Evolutionary conservation across 306 rosid species (phyloP).

Genomic region (Carpinus fangiana): DNA sequence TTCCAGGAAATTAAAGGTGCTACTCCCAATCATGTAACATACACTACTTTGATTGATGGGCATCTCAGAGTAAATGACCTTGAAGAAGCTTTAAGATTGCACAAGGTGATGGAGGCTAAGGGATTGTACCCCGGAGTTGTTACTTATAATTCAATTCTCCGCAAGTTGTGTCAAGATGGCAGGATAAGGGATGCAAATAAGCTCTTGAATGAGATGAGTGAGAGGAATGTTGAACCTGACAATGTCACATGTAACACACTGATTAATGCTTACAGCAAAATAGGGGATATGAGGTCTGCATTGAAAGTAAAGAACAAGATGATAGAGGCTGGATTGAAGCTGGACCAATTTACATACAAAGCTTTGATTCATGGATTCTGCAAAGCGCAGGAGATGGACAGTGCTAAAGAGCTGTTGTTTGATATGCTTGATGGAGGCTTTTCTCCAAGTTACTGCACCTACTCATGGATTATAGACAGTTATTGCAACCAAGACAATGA

Average conservation of each 20-base stretch:
- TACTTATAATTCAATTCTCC: constrained; percentile 76
- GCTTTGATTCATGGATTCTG: constrained; percentile 86
- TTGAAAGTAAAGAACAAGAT: constrained; percentile 70
- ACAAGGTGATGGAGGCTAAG: constrained; percentile 63
- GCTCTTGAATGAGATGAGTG: constrained; percentile 79
- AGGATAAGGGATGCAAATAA: constrained; percentile 80
- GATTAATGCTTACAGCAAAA: constrained; percentile 83
- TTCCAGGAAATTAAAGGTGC: constrained; percentile 61
- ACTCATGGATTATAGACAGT: constrained; percentile 78
- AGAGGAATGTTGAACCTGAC: constrained; percentile 71
- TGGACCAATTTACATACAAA: constrained; percentile 70
- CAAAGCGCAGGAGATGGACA: constrained; percentile 53
- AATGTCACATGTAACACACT: constrained; percentile 86
- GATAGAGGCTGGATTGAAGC: constrained; percentile 76
- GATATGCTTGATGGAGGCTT: constrained; percentile 70
- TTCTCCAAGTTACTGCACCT: constrained; percentile 64
- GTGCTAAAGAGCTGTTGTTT: constrained; percentile 59
- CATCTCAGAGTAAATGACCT: constrained; percentile 67
- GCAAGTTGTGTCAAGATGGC: constrained; percentile 74
- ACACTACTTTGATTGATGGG: constrained; percentile 83
- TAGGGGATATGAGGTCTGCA: constrained; percentile 76
- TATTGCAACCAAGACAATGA: constrained; percentile 56
- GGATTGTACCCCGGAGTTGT: constrained; percentile 76
- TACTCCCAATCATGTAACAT: constrained; percentile 69
- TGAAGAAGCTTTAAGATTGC: constrained; percentile 65